Evolutionary conservation across 2,329 filamentous ascomycete genomes (phyloP), one percentile per base, ranked within the genome.

Genomic region (Diaporthe vexans): DNA sequence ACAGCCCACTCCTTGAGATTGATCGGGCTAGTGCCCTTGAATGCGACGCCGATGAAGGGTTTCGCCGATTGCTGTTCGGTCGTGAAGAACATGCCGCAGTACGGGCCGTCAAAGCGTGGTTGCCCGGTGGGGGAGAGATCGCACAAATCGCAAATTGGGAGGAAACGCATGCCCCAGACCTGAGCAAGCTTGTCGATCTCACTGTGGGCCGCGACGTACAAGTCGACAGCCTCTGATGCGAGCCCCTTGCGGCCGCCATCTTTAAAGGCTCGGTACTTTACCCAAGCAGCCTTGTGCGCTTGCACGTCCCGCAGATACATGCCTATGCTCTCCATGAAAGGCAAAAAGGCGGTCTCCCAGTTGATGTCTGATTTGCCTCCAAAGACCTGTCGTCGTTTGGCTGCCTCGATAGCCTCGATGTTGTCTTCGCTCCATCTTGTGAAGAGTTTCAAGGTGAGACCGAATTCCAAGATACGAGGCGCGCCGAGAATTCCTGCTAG

Each of bases 1-100:
- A 63, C 59, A 4, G 59, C 59, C 59, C 59, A 63, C 3, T 63
- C 59, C 24, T 48, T 33, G 24, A 63, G 24, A 13, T 63, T 63
- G 10, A 48, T 6, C 2, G 59, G 59, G 40, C 6, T 63, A 17
- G 40, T 63, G 59, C 59, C 59, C 9, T 46, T 63, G 40, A 48
- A 63, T 21, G 59, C 59, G 17, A 46, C 21, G 15, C 59, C 59
- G 24, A 63, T 13, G 59, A 63, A 63, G 3, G 59, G 40, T 19
- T n/a, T 63, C 1, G 48, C 59, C 6, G 17, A 3, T 17, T 63
- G 24, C 24, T 33, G 19, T 6, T 63, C 19, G 1, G 59, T 63
- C 24, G 59, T 63, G 17, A 46, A n/a, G 1, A 63, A 63, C 26
- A 63, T 63, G 24, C 59, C 59, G 24, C 59, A 63, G 7, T 48